Evolutionary conservation across 2,329 filamentous ascomycete genomes (phyloP), one percentile per base, ranked within the genome.

Genomic region (Colletotrichum chlorophyti): DNA sequence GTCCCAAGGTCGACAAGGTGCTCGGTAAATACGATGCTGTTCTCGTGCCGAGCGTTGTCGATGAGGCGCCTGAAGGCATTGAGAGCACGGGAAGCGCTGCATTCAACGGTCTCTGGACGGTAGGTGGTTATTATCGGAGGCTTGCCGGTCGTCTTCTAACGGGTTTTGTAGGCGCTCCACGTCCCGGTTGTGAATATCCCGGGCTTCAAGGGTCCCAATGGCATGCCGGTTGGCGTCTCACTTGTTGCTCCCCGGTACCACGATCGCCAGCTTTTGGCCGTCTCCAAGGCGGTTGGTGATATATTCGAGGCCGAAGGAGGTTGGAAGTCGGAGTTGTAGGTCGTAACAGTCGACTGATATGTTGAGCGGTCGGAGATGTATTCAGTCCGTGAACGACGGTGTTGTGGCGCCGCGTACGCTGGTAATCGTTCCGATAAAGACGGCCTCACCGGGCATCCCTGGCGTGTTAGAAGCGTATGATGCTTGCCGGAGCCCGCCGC

Each of bases 141-240:
- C 10, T 26, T 29, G n/a, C n/a, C n/a, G 14, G 6, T 11, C 0
- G 14, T 3, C 12, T 40, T 35, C 61, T 66, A 38, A 64, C 48
- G 69, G 15, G 2, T 6, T 79, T 47, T 76, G 74, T 12, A 77
- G 73, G 74, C 74, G 10, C 70, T 89, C 12, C 86, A 90, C 60
- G 81, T 78, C 1, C 87, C 87, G 0, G 83, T 85, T 0, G 70
- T 89, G n/a, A 89, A 89, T 58, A 69, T 90, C 0, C 85, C 86
- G 0, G 86, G 85, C 0, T 89, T 90, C 63, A 70, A 75, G 29
- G 86, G 87, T 21, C 47, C 61, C 2, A 66, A 69, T n/a, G 70
- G 67, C 15, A 74, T 90, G 76, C 87, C 87, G 0, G 77, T 90
- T 32, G 87, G 87, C 0, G 57, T 87, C 12, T 83, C 80, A 0